Conservation (phyloP, 345 rosid genomes). For the Eutrema japonicum region DNA sequence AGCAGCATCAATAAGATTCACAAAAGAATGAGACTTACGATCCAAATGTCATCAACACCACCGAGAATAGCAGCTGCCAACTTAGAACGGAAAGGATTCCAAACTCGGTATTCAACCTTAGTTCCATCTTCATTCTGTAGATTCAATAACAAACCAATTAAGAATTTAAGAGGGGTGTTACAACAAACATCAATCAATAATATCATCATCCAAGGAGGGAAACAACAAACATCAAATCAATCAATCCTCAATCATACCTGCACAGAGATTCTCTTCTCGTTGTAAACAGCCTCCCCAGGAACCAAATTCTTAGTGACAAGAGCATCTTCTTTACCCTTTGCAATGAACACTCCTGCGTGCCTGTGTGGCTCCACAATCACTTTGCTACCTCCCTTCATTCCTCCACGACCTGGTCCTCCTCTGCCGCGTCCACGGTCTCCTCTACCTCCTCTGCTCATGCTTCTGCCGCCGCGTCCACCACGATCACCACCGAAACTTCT, state of each 20-base stretch:
- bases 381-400: constrained; percentile 91
- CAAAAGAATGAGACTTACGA: constrained; percentile 52
- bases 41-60: constrained; percentile 95
- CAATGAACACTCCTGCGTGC: constrained; percentile 84
- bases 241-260: constrained; percentile 53
- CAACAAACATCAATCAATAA: background rate
- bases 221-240: background rate
- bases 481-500: constrained; percentile 53
- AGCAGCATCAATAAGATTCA: background rate
- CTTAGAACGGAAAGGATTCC: constrained; percentile 99
- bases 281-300: constrained; percentile 94
- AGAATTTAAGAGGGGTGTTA: background rate
- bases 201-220: no score
- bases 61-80: constrained; percentile 97
- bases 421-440: constrained; percentile 48
- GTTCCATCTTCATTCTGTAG: constrained; percentile 88
- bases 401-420: constrained; percentile 55
- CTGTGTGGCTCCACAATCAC: constrained; percentile 89
- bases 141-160: constrained; percentile 6
- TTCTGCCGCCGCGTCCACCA: constrained; percentile 44
- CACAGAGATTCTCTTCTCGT: constrained; percentile 84
- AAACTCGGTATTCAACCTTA: constrained; percentile 86
- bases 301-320: constrained; percentile 90
- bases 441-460: constrained; percentile 48
- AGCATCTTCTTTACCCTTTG: constrained; percentile 94